Conservation (phyloP, 179 eudicot species). For the Spinacia oleracea region DNA sequence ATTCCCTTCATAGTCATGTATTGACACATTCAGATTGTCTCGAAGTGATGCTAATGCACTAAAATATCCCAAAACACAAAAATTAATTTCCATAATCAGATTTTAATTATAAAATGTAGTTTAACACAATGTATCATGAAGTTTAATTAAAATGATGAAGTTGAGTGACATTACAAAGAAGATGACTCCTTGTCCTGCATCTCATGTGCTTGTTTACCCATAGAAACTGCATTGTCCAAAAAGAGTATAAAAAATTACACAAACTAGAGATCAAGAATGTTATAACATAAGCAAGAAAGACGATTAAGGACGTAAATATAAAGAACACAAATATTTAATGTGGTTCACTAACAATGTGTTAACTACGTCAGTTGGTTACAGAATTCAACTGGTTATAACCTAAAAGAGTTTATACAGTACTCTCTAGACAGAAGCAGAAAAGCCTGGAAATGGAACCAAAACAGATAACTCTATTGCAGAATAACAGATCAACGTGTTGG, state of each 20-base stretch:
- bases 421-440: no score
- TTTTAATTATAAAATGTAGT: not conserved
- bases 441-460: no score
- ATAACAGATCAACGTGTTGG: no score
- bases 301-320: no score
- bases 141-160: conserved; percentile 14
- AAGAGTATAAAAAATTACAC: conserved; percentile 6
- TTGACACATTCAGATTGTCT: conserved; percentile 55
- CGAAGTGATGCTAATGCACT: conserved; percentile 68
- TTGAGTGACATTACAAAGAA: conserved; percentile 65
- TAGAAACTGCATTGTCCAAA: conserved; percentile 59
- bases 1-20: conserved; percentile 70
- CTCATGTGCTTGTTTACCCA: conserved; percentile 71
- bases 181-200: conserved; percentile 58
- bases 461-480: no score
- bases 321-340: no score
- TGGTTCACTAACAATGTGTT: no score
- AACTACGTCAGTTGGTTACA: no score
- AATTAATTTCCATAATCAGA: conserved; percentile 22
- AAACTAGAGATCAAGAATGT: not conserved
- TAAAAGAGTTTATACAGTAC: no score
- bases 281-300: no score
- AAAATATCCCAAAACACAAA: conserved; percentile 28
- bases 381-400: no score
- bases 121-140: not conserved